Conservation (phyloP, 805 yeast species). For the Saccharomycopsis fodiens region DNA sequence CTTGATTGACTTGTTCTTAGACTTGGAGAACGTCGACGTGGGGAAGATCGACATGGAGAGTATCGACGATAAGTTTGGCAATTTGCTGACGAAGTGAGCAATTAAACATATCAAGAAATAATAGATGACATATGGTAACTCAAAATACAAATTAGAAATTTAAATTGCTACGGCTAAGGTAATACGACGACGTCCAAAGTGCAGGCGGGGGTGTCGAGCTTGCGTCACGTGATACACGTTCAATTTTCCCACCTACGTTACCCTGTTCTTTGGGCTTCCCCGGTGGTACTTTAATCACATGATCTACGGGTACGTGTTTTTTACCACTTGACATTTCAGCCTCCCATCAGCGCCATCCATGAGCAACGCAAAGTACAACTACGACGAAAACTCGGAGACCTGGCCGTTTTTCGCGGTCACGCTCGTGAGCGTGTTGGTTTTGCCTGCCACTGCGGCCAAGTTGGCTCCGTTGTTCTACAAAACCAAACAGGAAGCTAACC, state of each 20-base stretch:
- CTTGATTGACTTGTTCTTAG: conserved; percentile 70
- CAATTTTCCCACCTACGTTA: no score
- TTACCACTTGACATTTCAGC: background rate
- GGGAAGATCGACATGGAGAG: background rate
- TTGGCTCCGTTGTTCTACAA: conserved; percentile 25
- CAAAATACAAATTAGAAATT: background rate
- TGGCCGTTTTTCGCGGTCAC: conserved; percentile 91
- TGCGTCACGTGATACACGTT: background rate
- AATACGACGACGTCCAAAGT: background rate
- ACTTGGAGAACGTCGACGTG: conserved; percentile 35
- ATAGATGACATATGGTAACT: background rate
- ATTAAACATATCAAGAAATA: background rate
- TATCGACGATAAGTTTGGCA: background rate
- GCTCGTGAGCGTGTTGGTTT: conserved; percentile 52
- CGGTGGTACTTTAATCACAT: no score
- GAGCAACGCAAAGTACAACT: conserved; percentile 56
- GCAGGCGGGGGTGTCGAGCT: conserved; percentile 1
- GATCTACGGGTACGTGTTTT: conserved; percentile 4
- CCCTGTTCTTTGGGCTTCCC: no score
- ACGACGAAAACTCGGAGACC: conserved; percentile 84
- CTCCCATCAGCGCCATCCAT: conserved; percentile 22
- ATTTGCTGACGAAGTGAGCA: background rate
- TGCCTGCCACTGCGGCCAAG: conserved; percentile 49
- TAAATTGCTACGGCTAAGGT: background rate
- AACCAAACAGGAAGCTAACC: conserved; percentile 26